These are phyloP conservation scores for Penstemon barbatus DNA, from an alignment of 257 asterid species.

Conservation along the genomic window DNA sequence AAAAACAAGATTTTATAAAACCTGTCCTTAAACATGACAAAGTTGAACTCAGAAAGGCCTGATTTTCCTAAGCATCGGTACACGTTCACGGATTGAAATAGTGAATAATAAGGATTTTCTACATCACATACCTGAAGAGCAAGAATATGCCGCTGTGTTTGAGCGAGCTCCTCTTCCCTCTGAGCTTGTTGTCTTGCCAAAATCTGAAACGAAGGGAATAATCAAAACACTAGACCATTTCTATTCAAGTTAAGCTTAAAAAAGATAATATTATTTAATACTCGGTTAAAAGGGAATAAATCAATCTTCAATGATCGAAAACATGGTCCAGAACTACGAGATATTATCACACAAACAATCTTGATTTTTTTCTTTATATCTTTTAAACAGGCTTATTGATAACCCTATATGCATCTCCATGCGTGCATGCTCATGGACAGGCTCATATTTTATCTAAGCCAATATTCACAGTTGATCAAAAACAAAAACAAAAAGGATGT, in stretches of 20 bases:
- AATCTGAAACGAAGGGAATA: conserved; percentile 52
- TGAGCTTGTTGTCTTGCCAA: conserved; percentile 99
- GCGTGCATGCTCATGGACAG: conserved; percentile 6
- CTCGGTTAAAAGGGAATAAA: background rate
- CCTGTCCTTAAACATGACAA: conserved; percentile 19
- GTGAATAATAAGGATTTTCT: conserved; percentile 25
- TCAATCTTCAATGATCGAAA: background rate
- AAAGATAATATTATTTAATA: background rate
- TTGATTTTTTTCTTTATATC: no score
- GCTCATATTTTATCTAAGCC: background rate
- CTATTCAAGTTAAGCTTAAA: conserved; percentile 19
- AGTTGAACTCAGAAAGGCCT: conserved; percentile 7
- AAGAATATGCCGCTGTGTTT: conserved; percentile 95
- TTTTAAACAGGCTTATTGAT: background rate
- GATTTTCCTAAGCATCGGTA: background rate
- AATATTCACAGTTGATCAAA: background rate
- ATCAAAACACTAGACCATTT: conserved; percentile 16
- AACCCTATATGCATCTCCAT: background rate
- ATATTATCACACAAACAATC: background rate
- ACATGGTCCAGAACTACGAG: conserved; percentile 6
- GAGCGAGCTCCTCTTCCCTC: conserved; percentile 98
- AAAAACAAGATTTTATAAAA: conserved; percentile 10
- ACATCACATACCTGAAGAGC: conserved; percentile 76
- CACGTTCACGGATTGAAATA: conserved; percentile 20
- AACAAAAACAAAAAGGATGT: background rate